Evolutionary conservation across 805 yeast genomes (phyloP), one percentile per base, ranked within the genome.

Genomic region (Wickerhamiella dianesei): DNA sequence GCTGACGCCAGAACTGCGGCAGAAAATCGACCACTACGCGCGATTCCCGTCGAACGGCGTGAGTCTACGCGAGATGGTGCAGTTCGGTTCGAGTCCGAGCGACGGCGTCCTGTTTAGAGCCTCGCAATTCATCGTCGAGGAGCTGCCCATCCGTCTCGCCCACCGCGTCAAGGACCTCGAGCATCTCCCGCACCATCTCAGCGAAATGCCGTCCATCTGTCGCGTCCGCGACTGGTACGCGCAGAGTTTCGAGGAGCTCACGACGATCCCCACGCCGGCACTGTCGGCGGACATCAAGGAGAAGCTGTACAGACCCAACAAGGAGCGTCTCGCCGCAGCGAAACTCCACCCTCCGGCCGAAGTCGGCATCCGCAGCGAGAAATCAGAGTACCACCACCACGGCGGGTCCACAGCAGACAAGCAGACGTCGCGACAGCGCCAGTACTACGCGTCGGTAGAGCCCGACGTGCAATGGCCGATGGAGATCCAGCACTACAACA

Each of bases 201-300:
- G 71, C 54, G 70, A 77, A 25, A 80, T 80, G 77, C 85, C 86
- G 1, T 77, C 86, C 2, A 84, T 88, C 44, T 67, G 74, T 44
- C 73, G 78, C 53, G 95, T 86, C 16, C 74, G 79, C 50, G 77
- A 85, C 59, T 87, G 96, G 95, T 87, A 86, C 61, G 88, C 88
- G 1, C 92, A 85, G 60, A 79, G 89, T 6, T 87, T 87, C 62
- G 87, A 85, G 56, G 69, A 86, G 59, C 71, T 86, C 53, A 76
- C 81, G n/a, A 62, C 71, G 12, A 64, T 87, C 40, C 75, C 77
- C 12, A 72, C 73, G 48, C 89, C 89, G 1, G 58, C 57, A 29
- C 67, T 79, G 41, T 65, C 67, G 42, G 67, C 60, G 16, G 71
- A 70, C 42, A 61, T 56, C 20, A 59, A 57, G 43, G 41, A 46